Evolutionary conservation across 257 asterid species (phyloP).

Genomic region (Coffea canephora): DNA sequence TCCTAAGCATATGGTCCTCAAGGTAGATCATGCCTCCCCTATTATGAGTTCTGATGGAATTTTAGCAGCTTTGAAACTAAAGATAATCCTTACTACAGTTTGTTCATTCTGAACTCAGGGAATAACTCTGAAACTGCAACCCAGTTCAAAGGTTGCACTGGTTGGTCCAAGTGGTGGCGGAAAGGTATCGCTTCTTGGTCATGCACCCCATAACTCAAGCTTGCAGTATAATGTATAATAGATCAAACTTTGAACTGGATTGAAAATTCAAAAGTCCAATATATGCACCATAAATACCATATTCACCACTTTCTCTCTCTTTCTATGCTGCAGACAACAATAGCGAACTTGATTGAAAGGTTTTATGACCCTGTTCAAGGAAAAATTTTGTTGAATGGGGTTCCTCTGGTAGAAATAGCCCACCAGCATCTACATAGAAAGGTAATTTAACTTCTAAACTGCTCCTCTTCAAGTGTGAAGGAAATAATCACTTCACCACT

Average conservation of each 20-base stretch:
- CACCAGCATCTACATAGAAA: constrained; percentile 70
- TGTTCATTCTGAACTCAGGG: constrained; percentile 42
- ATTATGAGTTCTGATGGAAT: too few species aligned
- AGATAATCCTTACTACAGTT: neutral
- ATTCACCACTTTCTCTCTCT: too few species aligned
- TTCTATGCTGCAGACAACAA: constrained; percentile 58
- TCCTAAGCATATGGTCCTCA: constrained; percentile 71
- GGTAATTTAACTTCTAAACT: constrained; percentile 33
- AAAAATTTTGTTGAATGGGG: constrained; percentile 60
- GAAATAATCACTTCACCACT: too few species aligned
- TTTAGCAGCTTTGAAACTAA: too few species aligned
- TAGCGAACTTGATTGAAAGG: constrained; percentile 87
- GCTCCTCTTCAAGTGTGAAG: too few species aligned
- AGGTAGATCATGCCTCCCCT: constrained; percentile 37
- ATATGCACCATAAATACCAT: neutral
- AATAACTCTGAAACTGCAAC: constrained; percentile 53
- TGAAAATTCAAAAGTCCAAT: too few species aligned
- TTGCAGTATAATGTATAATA: too few species aligned
- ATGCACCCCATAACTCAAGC: too few species aligned
- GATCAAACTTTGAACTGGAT: too few species aligned
- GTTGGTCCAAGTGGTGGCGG: constrained; percentile 98
- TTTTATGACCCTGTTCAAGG: constrained; percentile 79
- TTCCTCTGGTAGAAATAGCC: constrained; percentile 66
- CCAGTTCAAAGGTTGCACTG: constrained; percentile 80
- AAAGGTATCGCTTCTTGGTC: constrained; percentile 41